These are phyloP conservation scores for Colletotrichum tropicicola DNA, from an alignment of 2,329 filamentous ascomycete genomes.

Conservation along the genomic window DNA sequence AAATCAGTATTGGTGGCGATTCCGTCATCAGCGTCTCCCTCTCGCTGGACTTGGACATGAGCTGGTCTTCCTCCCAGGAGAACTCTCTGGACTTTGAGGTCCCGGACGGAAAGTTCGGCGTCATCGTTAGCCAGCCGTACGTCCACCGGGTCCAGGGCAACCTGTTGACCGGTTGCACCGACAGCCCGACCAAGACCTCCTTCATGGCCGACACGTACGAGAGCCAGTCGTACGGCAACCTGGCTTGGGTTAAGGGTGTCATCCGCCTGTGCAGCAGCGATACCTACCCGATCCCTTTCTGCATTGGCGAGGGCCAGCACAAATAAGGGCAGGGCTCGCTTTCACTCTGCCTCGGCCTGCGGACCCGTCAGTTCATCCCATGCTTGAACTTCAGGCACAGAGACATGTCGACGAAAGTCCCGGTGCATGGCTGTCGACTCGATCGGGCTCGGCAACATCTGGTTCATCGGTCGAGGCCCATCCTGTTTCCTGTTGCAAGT, in stretches of 20 bases:
- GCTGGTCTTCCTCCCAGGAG: not conserved
- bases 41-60: conserved; percentile 33
- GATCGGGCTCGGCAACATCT: too few relatives aligned
- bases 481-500: too few relatives aligned
- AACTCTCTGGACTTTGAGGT: conserved; percentile 39
- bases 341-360: too few relatives aligned
- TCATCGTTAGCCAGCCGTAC: conserved; percentile 47
- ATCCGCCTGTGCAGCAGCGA: conserved; percentile 47
- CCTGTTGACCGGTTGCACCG: conserved; percentile 41
- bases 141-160: conserved; percentile 42
- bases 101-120: conserved; percentile 44
- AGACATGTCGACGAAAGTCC: too few relatives aligned
- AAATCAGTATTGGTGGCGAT: conserved; percentile 36
- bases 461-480: too few relatives aligned
- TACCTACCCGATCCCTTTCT: conserved; percentile 45
- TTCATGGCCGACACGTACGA: conserved; percentile 45
- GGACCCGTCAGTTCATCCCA: too few relatives aligned
- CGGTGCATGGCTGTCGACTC: too few relatives aligned
- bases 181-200: conserved; percentile 34
- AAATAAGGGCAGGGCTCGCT: conserved; percentile 11
- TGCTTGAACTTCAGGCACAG: too few relatives aligned
- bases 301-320: conserved; percentile 42
- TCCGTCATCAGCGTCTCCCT: conserved; percentile 26
- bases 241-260: conserved; percentile 49
- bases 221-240: conserved; percentile 38